Conservation (phyloP, 2,329 filamentous ascomycete genomes). For the Aspergillus udagawae region DNA sequence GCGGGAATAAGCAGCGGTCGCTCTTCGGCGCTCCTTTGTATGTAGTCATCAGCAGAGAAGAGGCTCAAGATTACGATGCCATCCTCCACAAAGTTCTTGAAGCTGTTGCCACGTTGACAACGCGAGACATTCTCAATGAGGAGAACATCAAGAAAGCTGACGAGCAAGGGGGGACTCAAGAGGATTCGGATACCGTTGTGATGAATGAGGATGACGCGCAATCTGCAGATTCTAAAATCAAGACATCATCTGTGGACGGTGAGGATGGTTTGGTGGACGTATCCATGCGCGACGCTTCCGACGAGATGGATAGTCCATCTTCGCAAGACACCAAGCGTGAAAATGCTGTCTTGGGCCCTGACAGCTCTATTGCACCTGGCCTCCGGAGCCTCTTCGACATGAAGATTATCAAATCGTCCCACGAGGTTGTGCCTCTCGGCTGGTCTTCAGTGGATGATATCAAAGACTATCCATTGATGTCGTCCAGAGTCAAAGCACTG, state of each 20-base stretch:
- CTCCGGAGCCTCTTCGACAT: slow-evolving; percentile 74
- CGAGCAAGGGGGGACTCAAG: slow-evolving; percentile 48
- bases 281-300: slow-evolving; percentile 66
- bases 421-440: slow-evolving; percentile 64
- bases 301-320: slow-evolving; percentile 20
- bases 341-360: slow-evolving; percentile 47
- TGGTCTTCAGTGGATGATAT: slow-evolving; percentile 61
- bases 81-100: slow-evolving; percentile 78
- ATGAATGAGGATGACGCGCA: slow-evolving; percentile 60
- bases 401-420: slow-evolving; percentile 55
- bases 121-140: slow-evolving; percentile 59
- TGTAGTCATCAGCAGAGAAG: slow-evolving; percentile 69
- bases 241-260: slow-evolving; percentile 74
- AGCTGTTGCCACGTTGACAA: slow-evolving; percentile 72
- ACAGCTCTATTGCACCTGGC: slow-evolving; percentile 57
- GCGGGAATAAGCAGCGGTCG: slow-evolving; percentile 21
- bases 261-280: slow-evolving; percentile 91
- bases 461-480: slow-evolving; percentile 54
- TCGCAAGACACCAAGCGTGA: slow-evolving; percentile 13
- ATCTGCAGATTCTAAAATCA: slow-evolving; percentile 65
- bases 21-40: slow-evolving; percentile 52
- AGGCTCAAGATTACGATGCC: slow-evolving; percentile 63
- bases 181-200: slow-evolving; percentile 66
- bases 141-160: slow-evolving; percentile 42
- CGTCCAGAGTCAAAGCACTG: slow-evolving; percentile 42